Percentiles rank a stretch among this genome's conserved stretches.
Conservation (phyloP, 139 green algal genomes). For the Chloropicon primus region DNA sequence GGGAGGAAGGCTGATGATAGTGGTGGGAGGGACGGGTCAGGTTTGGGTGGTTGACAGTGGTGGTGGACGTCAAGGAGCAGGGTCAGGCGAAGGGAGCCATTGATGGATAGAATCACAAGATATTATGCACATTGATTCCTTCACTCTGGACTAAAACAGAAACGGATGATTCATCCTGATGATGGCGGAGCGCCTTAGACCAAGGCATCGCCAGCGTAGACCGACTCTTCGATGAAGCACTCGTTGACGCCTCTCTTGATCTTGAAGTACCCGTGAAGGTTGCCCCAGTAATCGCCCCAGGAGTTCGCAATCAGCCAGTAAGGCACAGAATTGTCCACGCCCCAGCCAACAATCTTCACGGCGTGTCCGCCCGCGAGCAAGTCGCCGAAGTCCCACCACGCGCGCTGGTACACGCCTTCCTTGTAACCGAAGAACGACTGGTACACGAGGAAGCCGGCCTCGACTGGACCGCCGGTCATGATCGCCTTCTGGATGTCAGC, state of each 20-base stretch:
- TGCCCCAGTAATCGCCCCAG: slow-evolving; percentile 13
- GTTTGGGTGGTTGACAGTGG: too few species aligned
- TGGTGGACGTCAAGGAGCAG: too few species aligned
- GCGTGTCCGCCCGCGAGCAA: slow-evolving; percentile 9
- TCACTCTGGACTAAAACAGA: too few species aligned
- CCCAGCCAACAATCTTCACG: slow-evolving; percentile 20
- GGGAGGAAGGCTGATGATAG: too few species aligned
- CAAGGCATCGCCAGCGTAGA: slow-evolving; percentile 14
- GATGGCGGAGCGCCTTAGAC: too few species aligned
- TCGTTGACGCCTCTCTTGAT: slow-evolving; percentile 19
- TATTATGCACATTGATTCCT: too few species aligned
- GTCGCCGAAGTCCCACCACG: slow-evolving; percentile 13
- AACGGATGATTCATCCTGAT: too few species aligned
- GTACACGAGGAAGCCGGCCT: slow-evolving; percentile 22
- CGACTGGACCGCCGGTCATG: slow-evolving; percentile 14
- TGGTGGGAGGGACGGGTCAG: too few species aligned
- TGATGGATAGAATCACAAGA: too few species aligned
- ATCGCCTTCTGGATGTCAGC: slow-evolving; percentile 23
- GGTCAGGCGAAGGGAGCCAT: too few species aligned
- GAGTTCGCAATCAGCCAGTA: slow-evolving; percentile 24
- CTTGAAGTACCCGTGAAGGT: slow-evolving; percentile 21
- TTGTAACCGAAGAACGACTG: slow-evolving; percentile 22
- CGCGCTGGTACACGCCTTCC: slow-evolving; percentile 15
- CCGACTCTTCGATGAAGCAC: slow-evolving; percentile 19
- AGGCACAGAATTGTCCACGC: slow-evolving; percentile 1